Evolutionary conservation across 305 asterid species (phyloP), one percentile per base, ranked within the genome.

Genomic region (Ilex paraguariensis): DNA sequence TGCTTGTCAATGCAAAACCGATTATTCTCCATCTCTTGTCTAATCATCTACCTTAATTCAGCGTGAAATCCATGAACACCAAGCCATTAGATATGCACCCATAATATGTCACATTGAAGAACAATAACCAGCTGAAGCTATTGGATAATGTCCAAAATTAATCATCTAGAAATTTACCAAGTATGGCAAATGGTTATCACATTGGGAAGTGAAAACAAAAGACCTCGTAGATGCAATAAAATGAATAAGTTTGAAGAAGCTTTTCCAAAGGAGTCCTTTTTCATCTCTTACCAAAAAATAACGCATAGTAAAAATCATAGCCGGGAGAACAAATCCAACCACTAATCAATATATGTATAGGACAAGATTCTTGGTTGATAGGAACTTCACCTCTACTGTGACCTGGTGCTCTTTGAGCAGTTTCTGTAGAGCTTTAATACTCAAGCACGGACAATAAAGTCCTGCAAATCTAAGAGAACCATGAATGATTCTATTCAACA

Each of bases 11-110:
- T 72, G 83, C 93, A 87, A 66, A 6, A 60, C 79, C 84, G 79
- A 79, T 85, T 83, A 64, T 65, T 79, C 71, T 87, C 97, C 84
- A 89, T 62, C 75, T 92, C 98, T 72, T 79, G 93, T 68, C 98
- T 82, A 5, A 89, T 79, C 3, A 78, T 57, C 54, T 68, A 77
- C 60, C 95, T 82, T 78, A 92, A 36, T 71, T 92, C 98, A 77
- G 68, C 86, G 90, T 49, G 65, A 28, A 65, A 28, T 45, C 70
- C 49, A 54, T 56, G 48, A 54, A 44, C n/a, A 16, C 6, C 40
- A 59, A 44, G 42, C 14, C n/a, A 56, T 57, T n/a, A 46, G 45
- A 9, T 11, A 28, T 14, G 7, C 63, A 66, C 8, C 17, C 21
- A 59, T 10, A 42, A 53, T 36, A 31, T 0, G 30, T 60, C 40